Evolutionary conservation across 164 flowering plant species (phyloP), one percentile per base, ranked within the genome.

Genomic region (Chloranthus sessilifolius): DNA sequence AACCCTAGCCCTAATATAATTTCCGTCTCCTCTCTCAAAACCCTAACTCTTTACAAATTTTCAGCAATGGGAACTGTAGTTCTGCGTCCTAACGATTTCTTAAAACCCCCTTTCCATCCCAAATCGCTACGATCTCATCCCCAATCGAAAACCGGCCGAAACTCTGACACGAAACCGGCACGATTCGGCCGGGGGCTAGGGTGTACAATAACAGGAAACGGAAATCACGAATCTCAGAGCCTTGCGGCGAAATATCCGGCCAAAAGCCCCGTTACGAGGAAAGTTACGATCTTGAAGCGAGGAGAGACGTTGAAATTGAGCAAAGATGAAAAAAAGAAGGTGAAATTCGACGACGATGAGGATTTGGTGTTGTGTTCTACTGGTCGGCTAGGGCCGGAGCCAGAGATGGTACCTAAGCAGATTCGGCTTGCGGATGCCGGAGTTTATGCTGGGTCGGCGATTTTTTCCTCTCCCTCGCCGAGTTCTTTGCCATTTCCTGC

Each of bases 401-500:
- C 51, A 1, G 59, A 55, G 3, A 16, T 44, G 59, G 34, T 55
- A 23, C 59, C 50, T n/a, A 41, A 15, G 38, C 36, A 53, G 58
- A 43, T 31, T 20, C 20, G 49, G 19, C 25, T 53, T 12, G 22
- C 39, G n/a, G 31, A 1, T 10, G 25, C 25, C 7, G 31, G 43
- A 1, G 31, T 46, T 22, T 55, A 44, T 20, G 59, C 59, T 19
- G 59, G 59, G 2, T 33, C 59, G 16, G 51, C 26, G 16, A 44
- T 35, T 21, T 10, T 16, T 16, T 15, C 51, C 9, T 55, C 59
- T 2, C 59, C 59, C 7, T 47, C 58, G 19, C 58, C 58, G 27
- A 55, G 58, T 15, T 55, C 58, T n/a, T 50, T 55, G 3, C 58
- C 59, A 9, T 26, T 55, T 5, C 59, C 59, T 23, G 59, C 51